Percentiles rank a stretch among this genome's conserved stretches.
phyloP scores from a whole-genome alignment of 495 filamentous ascomycete genomes.

The Hypoxylon trugodes region DNA sequence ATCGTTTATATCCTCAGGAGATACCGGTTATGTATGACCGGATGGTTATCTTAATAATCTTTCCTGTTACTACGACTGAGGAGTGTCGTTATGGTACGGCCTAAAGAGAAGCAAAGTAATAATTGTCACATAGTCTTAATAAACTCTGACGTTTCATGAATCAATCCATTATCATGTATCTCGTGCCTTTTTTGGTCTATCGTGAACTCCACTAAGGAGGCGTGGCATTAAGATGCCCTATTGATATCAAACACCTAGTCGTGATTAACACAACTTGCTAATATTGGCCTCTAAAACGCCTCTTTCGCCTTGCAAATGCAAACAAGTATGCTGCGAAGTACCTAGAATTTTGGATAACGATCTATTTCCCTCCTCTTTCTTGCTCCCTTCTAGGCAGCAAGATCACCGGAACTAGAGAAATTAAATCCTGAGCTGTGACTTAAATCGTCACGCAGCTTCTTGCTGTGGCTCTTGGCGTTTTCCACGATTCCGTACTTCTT shows the following conservation, averaged over 20 bases:
- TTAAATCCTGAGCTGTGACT: conserved; percentile 13
- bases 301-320: conserved; percentile 44
- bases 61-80: neutral
- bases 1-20: conserved; percentile 6
- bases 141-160: conserved; percentile 4
- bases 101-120: neutral
- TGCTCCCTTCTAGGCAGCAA: conserved; percentile 19
- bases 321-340: conserved; percentile 14
- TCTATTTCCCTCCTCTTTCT: neutral
- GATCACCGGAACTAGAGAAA: conserved; percentile 30
- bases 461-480: conserved; percentile 45
- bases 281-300: conserved; percentile 36
- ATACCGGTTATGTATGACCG: neutral
- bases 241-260: conserved; percentile 11
- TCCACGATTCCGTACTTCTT: conserved; percentile 75
- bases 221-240: conserved; percentile 2
- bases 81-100: conserved; percentile 7
- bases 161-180: conserved; percentile 18
- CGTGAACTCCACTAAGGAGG: conserved; percentile 1
- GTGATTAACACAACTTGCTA: conserved; percentile 15
- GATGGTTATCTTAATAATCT: neutral
- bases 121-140: conserved; percentile 18
- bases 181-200: conserved; percentile 8
- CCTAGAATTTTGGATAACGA: neutral
- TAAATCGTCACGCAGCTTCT: conserved; percentile 18